A percentile compares a stretch with the other conserved stretches of the same genome.
Conservation (phyloP, 2,329 filamentous ascomycete species). For the Aspergillus tanneri region DNA sequence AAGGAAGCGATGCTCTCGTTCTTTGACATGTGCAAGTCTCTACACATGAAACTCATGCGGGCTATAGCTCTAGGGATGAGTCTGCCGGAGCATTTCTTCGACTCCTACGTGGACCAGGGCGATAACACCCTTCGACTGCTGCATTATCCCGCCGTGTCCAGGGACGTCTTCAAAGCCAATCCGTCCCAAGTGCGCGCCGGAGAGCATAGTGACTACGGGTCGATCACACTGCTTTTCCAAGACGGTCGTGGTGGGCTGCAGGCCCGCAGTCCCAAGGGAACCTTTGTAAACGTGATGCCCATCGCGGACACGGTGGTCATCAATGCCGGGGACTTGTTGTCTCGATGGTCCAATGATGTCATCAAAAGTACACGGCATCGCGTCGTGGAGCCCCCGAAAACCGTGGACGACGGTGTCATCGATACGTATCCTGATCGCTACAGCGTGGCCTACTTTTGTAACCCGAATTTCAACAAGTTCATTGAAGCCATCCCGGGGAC, state of each 20-base stretch:
- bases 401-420: slow-evolving; percentile 40
- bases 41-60: slow-evolving; percentile 78
- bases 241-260: slow-evolving; percentile 59
- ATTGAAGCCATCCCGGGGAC: slow-evolving; percentile 84
- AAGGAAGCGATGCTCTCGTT: slow-evolving; percentile 72
- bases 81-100: slow-evolving; percentile 71
- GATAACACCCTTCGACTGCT: slow-evolving; percentile 72
- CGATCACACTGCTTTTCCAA: slow-evolving; percentile 56
- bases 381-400: slow-evolving; percentile 77
- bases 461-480: slow-evolving; percentile 71
- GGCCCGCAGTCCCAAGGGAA: slow-evolving; percentile 68
- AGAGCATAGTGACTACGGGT: slow-evolving; percentile 68
- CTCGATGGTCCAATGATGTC: slow-evolving; percentile 85
- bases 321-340: slow-evolving; percentile 83
- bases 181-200: slow-evolving; percentile 72
- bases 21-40: slow-evolving; percentile 67
- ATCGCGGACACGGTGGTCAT: slow-evolving; percentile 80
- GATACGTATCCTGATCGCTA: slow-evolving; percentile 71
- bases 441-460: slow-evolving; percentile 90
- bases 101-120: slow-evolving; percentile 66
- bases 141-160: slow-evolving; percentile 71
- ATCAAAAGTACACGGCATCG: slow-evolving; percentile 90
- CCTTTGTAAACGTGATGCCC: slow-evolving; percentile 78
- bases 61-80: slow-evolving; percentile 81
- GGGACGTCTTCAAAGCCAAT: slow-evolving; percentile 64